Conservation (phyloP, 257 asterid genomes). For the Solanum sitiens region DNA sequence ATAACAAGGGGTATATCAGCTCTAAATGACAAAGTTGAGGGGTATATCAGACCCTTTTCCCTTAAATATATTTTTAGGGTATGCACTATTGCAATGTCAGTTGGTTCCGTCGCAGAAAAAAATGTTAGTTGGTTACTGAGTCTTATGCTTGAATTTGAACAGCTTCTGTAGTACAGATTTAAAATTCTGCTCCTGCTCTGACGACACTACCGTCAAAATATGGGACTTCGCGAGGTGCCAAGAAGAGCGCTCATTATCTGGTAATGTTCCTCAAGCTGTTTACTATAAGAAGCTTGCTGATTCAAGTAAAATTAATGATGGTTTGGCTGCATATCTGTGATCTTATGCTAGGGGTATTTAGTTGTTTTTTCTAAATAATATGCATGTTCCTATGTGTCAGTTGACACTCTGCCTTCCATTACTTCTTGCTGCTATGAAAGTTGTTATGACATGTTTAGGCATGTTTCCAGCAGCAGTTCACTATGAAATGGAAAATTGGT, state of each 20-base stretch:
- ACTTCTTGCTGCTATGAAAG: neutral
- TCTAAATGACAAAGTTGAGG: too few species aligned
- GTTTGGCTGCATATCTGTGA: neutral
- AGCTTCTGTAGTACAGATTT: constrained; percentile 98
- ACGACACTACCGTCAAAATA: constrained; percentile 93
- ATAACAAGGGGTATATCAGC: too few species aligned
- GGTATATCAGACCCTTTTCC: too few species aligned
- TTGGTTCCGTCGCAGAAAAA: neutral
- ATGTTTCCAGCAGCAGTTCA: neutral
- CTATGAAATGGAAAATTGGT: neutral
- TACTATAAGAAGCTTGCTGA: neutral
- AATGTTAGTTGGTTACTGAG: neutral
- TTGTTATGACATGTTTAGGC: neutral
- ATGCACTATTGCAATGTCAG: neutral
- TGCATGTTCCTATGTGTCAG: neutral
- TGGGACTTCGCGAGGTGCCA: constrained; percentile 99
- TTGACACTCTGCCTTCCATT: neutral
- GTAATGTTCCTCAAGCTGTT: constrained; percentile 61
- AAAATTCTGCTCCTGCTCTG: constrained; percentile 99
- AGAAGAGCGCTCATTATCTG: constrained; percentile 89
- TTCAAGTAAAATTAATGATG: neutral
- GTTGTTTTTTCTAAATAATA: neutral
- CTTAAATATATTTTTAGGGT: neutral
- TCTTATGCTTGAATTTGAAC: constrained; percentile 9
- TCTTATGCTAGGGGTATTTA: neutral